phyloP scores from a whole-genome alignment of 768 basidiomycete genomes.

The Aureoboletus auriporus region DNA sequence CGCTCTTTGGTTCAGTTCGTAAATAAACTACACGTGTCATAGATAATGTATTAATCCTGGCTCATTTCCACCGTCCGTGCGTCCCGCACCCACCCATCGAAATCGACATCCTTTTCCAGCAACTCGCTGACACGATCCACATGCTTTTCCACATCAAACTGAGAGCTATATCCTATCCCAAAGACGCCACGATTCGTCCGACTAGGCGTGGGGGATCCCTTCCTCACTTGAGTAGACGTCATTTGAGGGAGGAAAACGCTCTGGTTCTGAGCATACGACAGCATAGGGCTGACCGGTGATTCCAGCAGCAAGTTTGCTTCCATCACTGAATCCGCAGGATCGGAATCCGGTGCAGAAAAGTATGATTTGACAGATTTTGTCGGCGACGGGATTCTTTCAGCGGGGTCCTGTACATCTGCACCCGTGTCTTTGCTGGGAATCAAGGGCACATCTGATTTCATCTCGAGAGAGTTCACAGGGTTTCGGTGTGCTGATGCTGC shows the following conservation, averaged over 20 bases:
- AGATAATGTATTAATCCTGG: conserved; percentile 14
- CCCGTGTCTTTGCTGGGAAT: conserved; percentile 1
- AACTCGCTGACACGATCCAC: conserved; percentile 51
- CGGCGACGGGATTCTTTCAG: conserved; percentile 25
- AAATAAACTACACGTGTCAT: conserved; percentile 20
- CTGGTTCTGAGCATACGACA: conserved; percentile 34
- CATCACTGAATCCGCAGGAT: conserved; percentile 22
- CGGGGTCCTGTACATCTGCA: background rate
- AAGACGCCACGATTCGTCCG: conserved; percentile 25
- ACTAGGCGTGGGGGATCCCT: conserved; percentile 8
- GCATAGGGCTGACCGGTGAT: conserved; percentile 32
- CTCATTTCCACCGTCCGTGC: conserved; percentile 30
- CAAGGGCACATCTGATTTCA: background rate
- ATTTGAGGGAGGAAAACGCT: conserved; percentile 34
- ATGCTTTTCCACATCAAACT: conserved; percentile 54
- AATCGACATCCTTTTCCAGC: conserved; percentile 57
- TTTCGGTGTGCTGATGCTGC: background rate
- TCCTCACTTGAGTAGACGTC: conserved; percentile 34
- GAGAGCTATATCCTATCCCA: conserved; percentile 51
- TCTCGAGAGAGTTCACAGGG: background rate
- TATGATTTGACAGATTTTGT: conserved; percentile 32
- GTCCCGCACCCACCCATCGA: conserved; percentile 49
- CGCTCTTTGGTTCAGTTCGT: conserved; percentile 14
- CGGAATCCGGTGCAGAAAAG: conserved; percentile 38
- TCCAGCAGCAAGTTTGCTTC: conserved; percentile 25